Evolutionary conservation across 345 rosid genomes (phyloP).

Genomic region (Linum lewisii): DNA sequence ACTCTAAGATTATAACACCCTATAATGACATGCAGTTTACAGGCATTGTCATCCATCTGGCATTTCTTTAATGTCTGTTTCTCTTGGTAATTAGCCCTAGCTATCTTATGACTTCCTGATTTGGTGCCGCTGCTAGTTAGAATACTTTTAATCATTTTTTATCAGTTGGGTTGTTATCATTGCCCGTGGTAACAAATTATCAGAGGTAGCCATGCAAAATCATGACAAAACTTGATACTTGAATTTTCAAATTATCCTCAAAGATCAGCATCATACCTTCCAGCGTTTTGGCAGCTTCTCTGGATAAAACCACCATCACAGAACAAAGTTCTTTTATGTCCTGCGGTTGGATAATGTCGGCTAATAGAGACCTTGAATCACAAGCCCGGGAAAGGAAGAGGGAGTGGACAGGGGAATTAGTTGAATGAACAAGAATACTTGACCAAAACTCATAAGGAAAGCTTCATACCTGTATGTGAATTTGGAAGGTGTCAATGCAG

Average conservation of each 20-base stretch:
- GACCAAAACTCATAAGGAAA: constrained; percentile 4
- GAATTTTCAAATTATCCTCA: neutral
- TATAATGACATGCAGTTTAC: too few species aligned
- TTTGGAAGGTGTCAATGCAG: constrained; percentile 48
- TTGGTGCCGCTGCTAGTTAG: too few species aligned
- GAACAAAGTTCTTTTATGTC: constrained; percentile 96
- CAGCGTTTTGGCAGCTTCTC: constrained; percentile 68
- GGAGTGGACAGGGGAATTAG: constrained; percentile 34
- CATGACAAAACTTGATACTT: neutral
- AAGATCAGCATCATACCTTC: constrained; percentile 38
- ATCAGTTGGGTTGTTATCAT: too few species aligned
- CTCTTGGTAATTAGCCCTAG: too few species aligned
- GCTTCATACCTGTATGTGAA: constrained; percentile 62
- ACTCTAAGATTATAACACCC: too few species aligned
- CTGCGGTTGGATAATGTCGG: constrained; percentile 84
- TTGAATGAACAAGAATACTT: constrained; percentile 9
- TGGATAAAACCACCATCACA: constrained; percentile 68
- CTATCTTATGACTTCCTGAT: too few species aligned
- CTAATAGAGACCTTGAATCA: constrained; percentile 77
- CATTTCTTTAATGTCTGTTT: too few species aligned
- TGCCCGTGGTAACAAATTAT: neutral
- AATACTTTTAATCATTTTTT: too few species aligned
- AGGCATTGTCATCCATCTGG: too few species aligned
- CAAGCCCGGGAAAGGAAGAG: constrained; percentile 12
- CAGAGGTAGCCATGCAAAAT: constrained; percentile 7